Conservation (phyloP, 306 rosid species). For the Sicyos edulis region DNA sequence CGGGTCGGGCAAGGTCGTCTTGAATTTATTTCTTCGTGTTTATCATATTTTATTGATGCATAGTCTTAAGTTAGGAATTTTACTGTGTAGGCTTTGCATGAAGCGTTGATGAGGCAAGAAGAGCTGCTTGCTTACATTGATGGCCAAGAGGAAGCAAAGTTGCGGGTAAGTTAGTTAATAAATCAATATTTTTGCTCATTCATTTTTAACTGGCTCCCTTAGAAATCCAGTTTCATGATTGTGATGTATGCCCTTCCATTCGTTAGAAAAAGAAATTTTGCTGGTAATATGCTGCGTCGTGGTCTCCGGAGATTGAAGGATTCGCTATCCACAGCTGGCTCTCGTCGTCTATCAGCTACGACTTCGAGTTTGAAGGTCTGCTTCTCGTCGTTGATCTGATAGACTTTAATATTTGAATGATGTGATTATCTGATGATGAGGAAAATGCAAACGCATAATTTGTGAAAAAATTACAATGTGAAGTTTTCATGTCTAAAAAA, state of each 20-base stretch:
- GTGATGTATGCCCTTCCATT: slow-evolving; percentile 25
- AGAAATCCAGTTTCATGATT: neutral
- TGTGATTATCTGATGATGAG: slow-evolving; percentile 13
- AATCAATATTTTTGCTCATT: slow-evolving; percentile 9
- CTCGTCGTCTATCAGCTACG: neutral
- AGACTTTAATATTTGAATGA: slow-evolving; percentile 16
- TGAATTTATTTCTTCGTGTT: too few relatives aligned
- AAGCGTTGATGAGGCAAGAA: slow-evolving; percentile 90
- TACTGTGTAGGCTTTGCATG: slow-evolving; percentile 64
- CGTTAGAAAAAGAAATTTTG: slow-evolving; percentile 75
- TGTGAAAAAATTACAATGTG: slow-evolving; percentile 14
- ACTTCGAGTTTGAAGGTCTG: neutral
- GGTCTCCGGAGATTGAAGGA: neutral
- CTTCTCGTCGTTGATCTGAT: neutral
- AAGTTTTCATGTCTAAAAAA: neutral
- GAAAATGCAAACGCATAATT: neutral
- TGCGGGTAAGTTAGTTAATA: slow-evolving; percentile 57
- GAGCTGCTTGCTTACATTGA: slow-evolving; percentile 90
- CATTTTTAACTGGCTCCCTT: neutral
- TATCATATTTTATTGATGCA: neutral
- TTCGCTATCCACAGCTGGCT: neutral
- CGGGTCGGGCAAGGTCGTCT: slow-evolving; percentile 18
- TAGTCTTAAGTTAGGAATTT: neutral
- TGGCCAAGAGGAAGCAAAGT: slow-evolving; percentile 70
- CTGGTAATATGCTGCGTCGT: slow-evolving; percentile 48